Conservation (phyloP, 164 flowering plant genomes). For the Nelumbo lutea region DNA sequence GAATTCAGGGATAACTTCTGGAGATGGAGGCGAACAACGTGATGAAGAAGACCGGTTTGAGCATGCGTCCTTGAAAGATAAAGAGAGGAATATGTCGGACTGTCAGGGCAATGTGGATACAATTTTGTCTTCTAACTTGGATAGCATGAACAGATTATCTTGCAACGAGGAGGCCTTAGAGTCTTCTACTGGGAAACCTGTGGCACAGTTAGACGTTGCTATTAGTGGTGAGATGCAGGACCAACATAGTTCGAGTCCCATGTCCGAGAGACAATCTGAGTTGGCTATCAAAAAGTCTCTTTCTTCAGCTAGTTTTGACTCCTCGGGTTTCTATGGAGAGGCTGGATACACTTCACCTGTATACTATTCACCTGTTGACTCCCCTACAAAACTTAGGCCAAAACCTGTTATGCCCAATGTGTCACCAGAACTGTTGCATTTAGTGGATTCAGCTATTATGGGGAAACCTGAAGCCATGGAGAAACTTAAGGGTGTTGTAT, state of each 20-base stretch:
- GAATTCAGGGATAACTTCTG: constrained; percentile 13
- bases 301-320: constrained; percentile 58
- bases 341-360: constrained; percentile 12
- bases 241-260: constrained; percentile 31
- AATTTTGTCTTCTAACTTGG: constrained; percentile 28
- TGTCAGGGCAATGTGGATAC: constrained; percentile 21
- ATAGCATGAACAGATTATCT: constrained; percentile 29
- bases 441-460: constrained; percentile 98
- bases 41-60: constrained; percentile 73
- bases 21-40: constrained; percentile 13
- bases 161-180: constrained; percentile 35
- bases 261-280: constrained; percentile 27
- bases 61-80: constrained; percentile 72
- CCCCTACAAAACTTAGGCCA: constrained; percentile 55
- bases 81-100: constrained; percentile 34
- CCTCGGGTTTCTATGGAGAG: constrained; percentile 34
- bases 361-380: constrained; percentile 49
- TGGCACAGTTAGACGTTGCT: constrained; percentile 32
- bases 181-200: constrained; percentile 15
- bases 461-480: constrained; percentile 88
- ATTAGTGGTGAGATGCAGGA: constrained; percentile 31
- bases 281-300: constrained; percentile 26
- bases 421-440: constrained; percentile 92
- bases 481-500: constrained; percentile 67
- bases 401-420: constrained; percentile 76